Percentiles rank a stretch among this genome's conserved stretches.
Evolutionary conservation across 257 asterid genomes (phyloP).

Genomic region (Ligustrum vulgare): DNA sequence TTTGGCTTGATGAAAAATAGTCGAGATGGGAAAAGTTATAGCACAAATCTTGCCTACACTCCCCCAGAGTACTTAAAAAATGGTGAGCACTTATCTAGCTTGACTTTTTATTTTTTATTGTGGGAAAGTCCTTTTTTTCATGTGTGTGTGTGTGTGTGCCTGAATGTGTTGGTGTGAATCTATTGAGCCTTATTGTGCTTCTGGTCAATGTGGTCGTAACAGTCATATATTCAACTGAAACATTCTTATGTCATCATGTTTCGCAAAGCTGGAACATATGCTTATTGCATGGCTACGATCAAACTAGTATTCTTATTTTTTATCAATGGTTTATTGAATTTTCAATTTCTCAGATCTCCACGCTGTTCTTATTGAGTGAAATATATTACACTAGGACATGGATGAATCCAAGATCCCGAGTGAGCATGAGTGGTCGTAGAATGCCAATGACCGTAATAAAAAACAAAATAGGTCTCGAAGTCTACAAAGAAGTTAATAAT

Average conservation of each 20-base stretch:
- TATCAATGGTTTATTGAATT: background rate
- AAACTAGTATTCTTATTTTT: too few species aligned
- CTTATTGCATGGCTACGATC: background rate
- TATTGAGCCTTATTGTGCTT: background rate
- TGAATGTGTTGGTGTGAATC: background rate
- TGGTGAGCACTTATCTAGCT: conserved; percentile 34
- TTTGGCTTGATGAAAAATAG: conserved; percentile 82
- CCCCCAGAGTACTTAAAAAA: conserved; percentile 74
- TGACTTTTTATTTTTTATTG: background rate
- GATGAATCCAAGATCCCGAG: too few species aligned
- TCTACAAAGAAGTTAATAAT: too few species aligned
- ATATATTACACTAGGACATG: background rate
- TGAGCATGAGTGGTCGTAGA: too few species aligned
- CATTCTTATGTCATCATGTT: background rate
- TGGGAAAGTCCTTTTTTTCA: background rate
- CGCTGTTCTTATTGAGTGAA: background rate
- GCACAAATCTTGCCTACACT: conserved; percentile 77
- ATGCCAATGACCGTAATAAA: too few species aligned
- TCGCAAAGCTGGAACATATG: background rate
- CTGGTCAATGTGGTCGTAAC: background rate
- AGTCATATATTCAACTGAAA: background rate
- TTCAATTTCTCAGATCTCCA: background rate
- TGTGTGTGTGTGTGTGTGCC: background rate
- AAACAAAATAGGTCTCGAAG: too few species aligned
- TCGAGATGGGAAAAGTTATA: conserved; percentile 75